Evolutionary conservation across 306 rosid species (phyloP).

Genomic region (Vicia villosa): DNA sequence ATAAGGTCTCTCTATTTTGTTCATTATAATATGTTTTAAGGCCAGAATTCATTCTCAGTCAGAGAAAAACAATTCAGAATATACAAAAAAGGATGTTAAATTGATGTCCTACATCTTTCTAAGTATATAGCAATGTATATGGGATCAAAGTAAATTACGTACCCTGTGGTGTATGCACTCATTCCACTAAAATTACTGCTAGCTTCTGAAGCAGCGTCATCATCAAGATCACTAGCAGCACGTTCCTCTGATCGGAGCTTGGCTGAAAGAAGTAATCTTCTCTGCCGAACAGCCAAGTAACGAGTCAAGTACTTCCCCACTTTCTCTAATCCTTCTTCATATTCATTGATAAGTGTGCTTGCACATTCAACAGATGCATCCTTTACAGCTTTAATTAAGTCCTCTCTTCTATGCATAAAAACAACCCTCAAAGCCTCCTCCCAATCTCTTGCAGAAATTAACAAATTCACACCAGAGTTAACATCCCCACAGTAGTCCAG

Average conservation of each 20-base stretch:
- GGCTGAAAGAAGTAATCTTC: conserved; percentile 90
- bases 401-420: conserved; percentile 69
- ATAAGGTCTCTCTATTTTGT: neutral
- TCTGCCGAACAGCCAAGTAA: conserved; percentile 89
- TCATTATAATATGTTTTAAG: conserved; percentile 7
- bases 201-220: conserved; percentile 87
- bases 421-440: conserved; percentile 90
- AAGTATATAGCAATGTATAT: conserved; percentile 24
- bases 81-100: conserved; percentile 9
- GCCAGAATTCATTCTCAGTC: neutral
- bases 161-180: conserved; percentile 98
- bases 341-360: conserved; percentile 62
- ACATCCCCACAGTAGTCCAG: conserved; percentile 85
- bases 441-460: conserved; percentile 43
- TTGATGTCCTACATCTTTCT: neutral
- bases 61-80: conserved; percentile 21
- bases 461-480: conserved; percentile 35
- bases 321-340: conserved; percentile 88
- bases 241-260: conserved; percentile 78
- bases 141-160: conserved; percentile 33
- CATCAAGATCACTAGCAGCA: conserved; percentile 68
- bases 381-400: conserved; percentile 64
- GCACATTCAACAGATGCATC: conserved; percentile 85
- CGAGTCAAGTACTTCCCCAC: conserved; percentile 95
- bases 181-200: conserved; percentile 98